A percentile compares a stretch with the other conserved stretches of the same genome.
Conservation (phyloP, 106 monocot species). For the Allium fistulosum region DNA sequence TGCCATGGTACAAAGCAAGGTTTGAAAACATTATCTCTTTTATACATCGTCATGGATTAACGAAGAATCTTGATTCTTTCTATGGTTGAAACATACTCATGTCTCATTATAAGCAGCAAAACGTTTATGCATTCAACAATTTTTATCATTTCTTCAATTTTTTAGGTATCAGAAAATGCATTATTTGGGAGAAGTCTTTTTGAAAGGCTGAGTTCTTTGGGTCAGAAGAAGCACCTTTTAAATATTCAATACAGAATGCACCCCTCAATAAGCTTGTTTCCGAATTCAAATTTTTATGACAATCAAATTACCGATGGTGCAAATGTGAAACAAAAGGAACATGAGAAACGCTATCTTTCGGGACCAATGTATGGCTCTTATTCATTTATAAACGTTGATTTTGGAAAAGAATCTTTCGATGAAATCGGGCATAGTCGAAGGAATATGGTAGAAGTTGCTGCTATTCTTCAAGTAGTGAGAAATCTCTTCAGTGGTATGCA, state of each 20-base stretch:
- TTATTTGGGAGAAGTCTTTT: conserved; percentile 58
- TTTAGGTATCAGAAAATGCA: conserved; percentile 33
- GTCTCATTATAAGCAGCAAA: too few relatives aligned
- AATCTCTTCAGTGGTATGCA: conserved; percentile 27
- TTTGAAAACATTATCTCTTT: neutral
- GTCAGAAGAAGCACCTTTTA: conserved; percentile 51
- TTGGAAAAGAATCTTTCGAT: conserved; percentile 21
- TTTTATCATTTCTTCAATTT: neutral
- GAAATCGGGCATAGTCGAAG: conserved; percentile 32
- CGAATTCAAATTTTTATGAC: conserved; percentile 46
- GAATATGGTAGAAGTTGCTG: conserved; percentile 50
- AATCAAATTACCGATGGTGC: conserved; percentile 23
- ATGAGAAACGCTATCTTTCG: conserved; percentile 11
- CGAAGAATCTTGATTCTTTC: neutral
- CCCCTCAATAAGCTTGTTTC: conserved; percentile 64
- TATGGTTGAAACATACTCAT: neutral
- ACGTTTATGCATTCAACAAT: neutral
- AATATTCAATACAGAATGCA: conserved; percentile 79
- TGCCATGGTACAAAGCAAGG: conserved; percentile 69
- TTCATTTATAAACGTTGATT: conserved; percentile 29
- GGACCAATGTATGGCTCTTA: conserved; percentile 26
- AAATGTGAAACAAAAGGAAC: conserved; percentile 13
- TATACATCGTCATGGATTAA: too few relatives aligned
- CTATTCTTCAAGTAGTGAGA: conserved; percentile 31
- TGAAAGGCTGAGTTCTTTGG: conserved; percentile 50